Evolutionary conservation across 208 protist genomes (phyloP), one percentile per base, ranked within the genome.

Genomic region (Phytomonas francai): DNA sequence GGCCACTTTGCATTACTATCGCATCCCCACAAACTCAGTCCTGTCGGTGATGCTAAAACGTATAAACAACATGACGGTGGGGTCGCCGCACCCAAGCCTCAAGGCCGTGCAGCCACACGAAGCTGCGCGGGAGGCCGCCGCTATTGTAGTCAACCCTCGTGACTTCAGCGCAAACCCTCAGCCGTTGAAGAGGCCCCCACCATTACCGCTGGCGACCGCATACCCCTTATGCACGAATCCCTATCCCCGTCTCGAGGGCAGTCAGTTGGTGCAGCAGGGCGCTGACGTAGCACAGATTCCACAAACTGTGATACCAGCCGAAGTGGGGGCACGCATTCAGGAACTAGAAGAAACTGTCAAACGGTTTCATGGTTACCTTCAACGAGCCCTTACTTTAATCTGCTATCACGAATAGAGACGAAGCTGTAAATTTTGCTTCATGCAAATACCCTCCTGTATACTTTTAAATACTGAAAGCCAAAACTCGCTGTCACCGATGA

Each of bases 1-100:
- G 63, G 85, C 89, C 14, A 87, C 81, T 3, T 71, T 94, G 66
- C 81, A 87, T 71, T 92, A 92, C 74, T 92, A 94, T 77, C 84
- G 86, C 63, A 70, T 94, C 31, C 79, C 83, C 28, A 91, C 89
- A 1, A 94, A 94, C 68, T 71, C 84, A 32, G 79, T 83, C 69
- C 66, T 94, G 27, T 68, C 79, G 11, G 76, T 80, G 64, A 72
- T 78, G 68, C 73, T 59, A 66, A 42, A 12, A 49, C 39, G 39
- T 12, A 22, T 19, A 22, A 49, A 49, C 14, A 49, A 12, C 39
- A 49, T 49, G 1, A 49, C 39, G 16, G 39, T 49, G 14, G 39
- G 16, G 12, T 12, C 4, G 14, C 39, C 4, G 14, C 39, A 49
- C 12, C 39, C 39, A 49, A 3, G 16, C 4, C 39, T 3, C 39